Evolutionary conservation across 352 stramenopile species (phyloP).

Genomic region (Phytophthora megakarya): DNA sequence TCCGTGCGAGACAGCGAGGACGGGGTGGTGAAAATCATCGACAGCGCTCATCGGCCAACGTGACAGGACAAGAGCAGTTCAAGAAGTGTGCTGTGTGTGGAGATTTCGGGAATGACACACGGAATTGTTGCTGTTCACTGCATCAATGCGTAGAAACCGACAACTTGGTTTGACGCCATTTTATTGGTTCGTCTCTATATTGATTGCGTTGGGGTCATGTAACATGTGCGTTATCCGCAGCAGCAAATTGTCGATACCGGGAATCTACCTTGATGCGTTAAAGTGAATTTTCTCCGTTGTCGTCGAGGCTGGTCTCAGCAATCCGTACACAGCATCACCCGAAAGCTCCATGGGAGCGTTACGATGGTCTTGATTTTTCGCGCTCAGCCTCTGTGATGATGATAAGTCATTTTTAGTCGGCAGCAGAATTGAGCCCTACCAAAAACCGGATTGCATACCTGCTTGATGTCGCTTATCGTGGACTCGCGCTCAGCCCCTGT

Average conservation of each 20-base stretch:
- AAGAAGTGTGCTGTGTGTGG: neutral
- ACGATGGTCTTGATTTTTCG: constrained; percentile 11
- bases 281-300: constrained; percentile 54
- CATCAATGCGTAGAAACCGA: constrained; percentile 5
- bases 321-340: constrained; percentile 49
- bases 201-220: constrained; percentile 23
- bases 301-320: constrained; percentile 30
- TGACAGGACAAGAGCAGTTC: neutral
- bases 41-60: constrained; percentile 8
- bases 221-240: constrained; percentile 23
- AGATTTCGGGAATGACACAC: constrained; percentile 16
- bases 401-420: too few relatives aligned
- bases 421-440: too few relatives aligned
- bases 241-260: neutral
- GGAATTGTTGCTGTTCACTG: constrained; percentile 14
- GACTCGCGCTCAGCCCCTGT: too few relatives aligned
- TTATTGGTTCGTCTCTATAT: constrained; percentile 23
- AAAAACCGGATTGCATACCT: too few relatives aligned
- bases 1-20: constrained; percentile 64
- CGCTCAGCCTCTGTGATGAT: constrained; percentile 16
- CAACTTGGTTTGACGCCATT: constrained; percentile 13
- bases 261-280: neutral
- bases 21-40: constrained; percentile 34
- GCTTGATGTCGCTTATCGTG: too few relatives aligned
- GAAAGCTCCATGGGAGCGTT: constrained; percentile 41